Base-by-base conservation (phyloP, 208 protist genomes). In the Acanthamoeba polyphaga region DNA sequence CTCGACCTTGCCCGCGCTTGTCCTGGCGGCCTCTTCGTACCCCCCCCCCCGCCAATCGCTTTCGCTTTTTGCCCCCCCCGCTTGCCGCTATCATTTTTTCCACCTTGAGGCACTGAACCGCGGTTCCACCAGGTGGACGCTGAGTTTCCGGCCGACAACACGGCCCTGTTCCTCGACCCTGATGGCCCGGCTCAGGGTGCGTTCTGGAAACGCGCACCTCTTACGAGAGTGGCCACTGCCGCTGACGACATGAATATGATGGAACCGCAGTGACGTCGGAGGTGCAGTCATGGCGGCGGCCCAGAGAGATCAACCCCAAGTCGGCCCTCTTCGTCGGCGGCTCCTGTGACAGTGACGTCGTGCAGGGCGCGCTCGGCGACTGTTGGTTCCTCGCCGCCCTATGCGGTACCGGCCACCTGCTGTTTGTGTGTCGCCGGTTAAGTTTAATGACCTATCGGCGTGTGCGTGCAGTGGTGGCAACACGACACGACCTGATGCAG, bases 331-430 rank as follows among this genome's bases (percentile, higher is more conserved):
- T 96, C 43, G 46, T 66, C 46, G 19, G 95, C 17, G 91, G 92
- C n/a, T n/a, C 89, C 13, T 27, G 43, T 24, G 51, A 51, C 19
- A 58, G 90, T 27, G 95, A 96, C 78, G 74, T 96, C 24, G 51
- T 72, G 1, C 95, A 96, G 46, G 95, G 95, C 9, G 49, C 32
- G 51, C 64, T 96, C 12, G 95, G 95, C 53, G 88, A 78, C 51
- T 93, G 90, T 29, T 95, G 38, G 32, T 82, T 95, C 29, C 92
- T 95, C 19, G 87, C 53, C 46, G 88, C 60, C 53, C 72, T 76
- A 2, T 89, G 49, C 32, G 94, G 49, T 93, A 34, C 38, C n/a
- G n/a, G n/a, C n/a, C n/a, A n/a, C n/a, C n/a, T n/a, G n/a, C n/a
- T n/a, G n/a, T n/a, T n/a, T n/a, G n/a, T n/a, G n/a, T n/a, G n/a